Base-by-base conservation (phyloP, 306 rosid genomes). In the Dalbergia oliveri region DNA sequence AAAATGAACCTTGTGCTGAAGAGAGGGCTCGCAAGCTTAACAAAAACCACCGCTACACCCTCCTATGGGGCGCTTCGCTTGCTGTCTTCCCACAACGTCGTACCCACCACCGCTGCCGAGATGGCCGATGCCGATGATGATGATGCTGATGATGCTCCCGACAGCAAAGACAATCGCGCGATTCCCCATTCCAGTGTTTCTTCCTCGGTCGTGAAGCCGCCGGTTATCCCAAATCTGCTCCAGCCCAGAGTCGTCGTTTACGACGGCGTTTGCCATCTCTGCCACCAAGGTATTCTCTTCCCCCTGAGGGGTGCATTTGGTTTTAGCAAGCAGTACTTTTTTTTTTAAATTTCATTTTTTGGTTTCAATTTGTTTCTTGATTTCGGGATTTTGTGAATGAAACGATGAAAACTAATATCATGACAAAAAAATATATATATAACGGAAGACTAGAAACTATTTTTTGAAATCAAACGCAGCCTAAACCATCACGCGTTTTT, bases 241-340 rank as follows among this genome's bases (percentile, higher is more conserved):
- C 88, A 84, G 80, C 90, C 94, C 0, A 79, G 91, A 11, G 91
- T 91, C 14, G 88, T 91, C 45, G 76, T 91, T 73, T 91, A 84
- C 75, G 92, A 91, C 64, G 91, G 92, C 21, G 86, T 88, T 73
- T 91, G 92, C 83, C 92, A 87, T 74, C 88, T 91, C 74, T 91
- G 91, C 82, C 94, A 91, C 77, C 83, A 87, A 21, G 92, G 94
- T 83, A 14, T 53, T 18, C 21, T 4, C 10, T 64, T 19, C 1
- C 5, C 41, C 35, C 5, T 61, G 4, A 26, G 31, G 31, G 31
- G 31, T 26, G 3, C 31, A 26, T 26, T 26, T 26, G 31, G 31
- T 26, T 2, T 26, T 26, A 26, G 31, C 31, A 26, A 26, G 31
- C 31, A 26, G 31, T 2, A 26, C 31, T 26, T 26, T 26, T 2